Conservation (phyloP, 2,329 filamentous ascomycete species). For the Paraconiothyrium sp. region DNA sequence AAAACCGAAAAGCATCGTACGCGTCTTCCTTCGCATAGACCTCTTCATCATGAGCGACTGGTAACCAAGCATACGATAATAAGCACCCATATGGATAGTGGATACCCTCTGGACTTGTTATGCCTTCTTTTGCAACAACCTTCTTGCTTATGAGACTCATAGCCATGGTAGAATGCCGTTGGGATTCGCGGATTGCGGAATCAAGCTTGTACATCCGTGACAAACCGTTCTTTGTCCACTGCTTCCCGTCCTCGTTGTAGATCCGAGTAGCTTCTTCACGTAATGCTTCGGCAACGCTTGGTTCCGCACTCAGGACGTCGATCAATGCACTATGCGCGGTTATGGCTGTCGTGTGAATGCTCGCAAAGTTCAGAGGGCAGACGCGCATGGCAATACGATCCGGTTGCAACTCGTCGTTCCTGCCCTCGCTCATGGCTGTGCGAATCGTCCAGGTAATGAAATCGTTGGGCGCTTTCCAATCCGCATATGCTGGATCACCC, state of each 20-base stretch:
- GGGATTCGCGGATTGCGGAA: constrained; percentile 64
- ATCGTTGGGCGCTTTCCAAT: constrained; percentile 62
- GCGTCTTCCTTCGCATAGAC: constrained; percentile 25
- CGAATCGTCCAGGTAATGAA: constrained; percentile 67
- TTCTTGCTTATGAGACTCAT: constrained; percentile 59
- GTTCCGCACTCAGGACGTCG: constrained; percentile 31
- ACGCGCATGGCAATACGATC: constrained; percentile 61
- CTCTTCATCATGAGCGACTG: constrained; percentile 28
- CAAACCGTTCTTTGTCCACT: constrained; percentile 60
- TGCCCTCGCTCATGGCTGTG: constrained; percentile 58
- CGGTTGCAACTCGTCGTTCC: constrained; percentile 57
- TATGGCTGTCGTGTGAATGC: constrained; percentile 67
- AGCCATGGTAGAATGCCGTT: constrained; percentile 60
- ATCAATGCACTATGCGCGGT: constrained; percentile 57
- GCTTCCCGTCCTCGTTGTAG: constrained; percentile 45
- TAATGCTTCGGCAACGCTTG: constrained; percentile 40
- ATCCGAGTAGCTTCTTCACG: constrained; percentile 55
- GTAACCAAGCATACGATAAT: constrained; percentile 30
- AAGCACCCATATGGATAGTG: constrained; percentile 29
- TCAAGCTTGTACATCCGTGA: constrained; percentile 58
- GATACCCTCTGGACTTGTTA: constrained; percentile 78
- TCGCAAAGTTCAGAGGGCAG: constrained; percentile 66
- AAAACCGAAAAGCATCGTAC: constrained; percentile 40
- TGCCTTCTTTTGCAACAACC: constrained; percentile 72
- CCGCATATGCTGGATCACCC: constrained; percentile 53